Evolutionary conservation across 257 asterid species (phyloP).

Genomic region (Lycium barbarum): DNA sequence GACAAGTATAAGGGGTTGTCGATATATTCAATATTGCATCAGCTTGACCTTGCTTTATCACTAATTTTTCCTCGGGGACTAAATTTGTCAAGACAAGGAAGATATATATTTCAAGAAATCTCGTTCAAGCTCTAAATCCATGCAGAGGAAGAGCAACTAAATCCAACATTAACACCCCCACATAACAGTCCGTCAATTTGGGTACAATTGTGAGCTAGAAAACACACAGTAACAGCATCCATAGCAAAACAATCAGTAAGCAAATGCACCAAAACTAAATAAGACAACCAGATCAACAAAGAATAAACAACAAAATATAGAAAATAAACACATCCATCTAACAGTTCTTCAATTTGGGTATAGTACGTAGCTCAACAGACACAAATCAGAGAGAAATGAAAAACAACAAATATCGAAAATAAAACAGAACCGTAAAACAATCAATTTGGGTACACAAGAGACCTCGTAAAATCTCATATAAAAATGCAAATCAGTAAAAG

Average conservation of each 20-base stretch:
- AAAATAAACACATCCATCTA: background rate
- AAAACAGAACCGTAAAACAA: background rate
- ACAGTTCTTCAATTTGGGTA: background rate
- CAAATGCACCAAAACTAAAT: background rate
- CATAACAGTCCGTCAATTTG: background rate
- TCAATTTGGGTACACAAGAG: background rate
- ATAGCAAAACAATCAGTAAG: background rate
- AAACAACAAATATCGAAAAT: background rate
- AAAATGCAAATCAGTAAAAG: background rate
- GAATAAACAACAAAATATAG: background rate
- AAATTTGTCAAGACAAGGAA: background rate
- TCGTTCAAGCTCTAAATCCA: background rate
- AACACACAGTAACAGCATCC: background rate
- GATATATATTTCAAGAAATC: background rate
- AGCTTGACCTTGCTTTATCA: too few relatives aligned
- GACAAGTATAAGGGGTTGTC: too few relatives aligned
- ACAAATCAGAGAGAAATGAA: constrained; percentile 5
- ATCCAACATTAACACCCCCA: background rate
- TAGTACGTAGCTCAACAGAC: background rate
- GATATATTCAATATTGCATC: too few relatives aligned
- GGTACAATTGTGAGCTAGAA: background rate
- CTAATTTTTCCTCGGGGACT: background rate
- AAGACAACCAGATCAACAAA: constrained; percentile 16
- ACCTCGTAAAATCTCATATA: background rate
- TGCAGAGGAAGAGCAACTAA: background rate